A percentile compares a stretch with the other conserved stretches of the same genome.
Conservation (phyloP, 78 protist genomes). For the Bodo saltans region DNA sequence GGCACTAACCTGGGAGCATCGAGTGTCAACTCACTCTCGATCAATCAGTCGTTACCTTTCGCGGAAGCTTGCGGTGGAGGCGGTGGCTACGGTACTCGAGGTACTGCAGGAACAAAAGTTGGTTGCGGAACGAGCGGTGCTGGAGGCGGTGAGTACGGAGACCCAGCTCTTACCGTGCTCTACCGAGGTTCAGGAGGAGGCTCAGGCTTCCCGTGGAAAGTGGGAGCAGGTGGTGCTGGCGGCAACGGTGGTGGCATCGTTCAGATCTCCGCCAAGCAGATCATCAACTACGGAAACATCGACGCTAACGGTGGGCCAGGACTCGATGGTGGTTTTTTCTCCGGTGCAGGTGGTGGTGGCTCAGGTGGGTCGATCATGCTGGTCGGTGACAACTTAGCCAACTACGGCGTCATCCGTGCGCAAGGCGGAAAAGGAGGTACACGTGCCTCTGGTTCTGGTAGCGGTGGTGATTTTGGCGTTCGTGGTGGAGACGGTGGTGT, state of each 20-base stretch:
- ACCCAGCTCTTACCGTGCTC: not conserved
- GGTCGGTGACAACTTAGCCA: not conserved
- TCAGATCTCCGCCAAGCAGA: not conserved
- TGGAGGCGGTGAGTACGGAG: slow-evolving; percentile 3
- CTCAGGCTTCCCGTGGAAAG: not conserved
- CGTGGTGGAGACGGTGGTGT: slow-evolving; percentile 14
- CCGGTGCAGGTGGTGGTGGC: slow-evolving; percentile 31
- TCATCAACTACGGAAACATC: slow-evolving; percentile 13
- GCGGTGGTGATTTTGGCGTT: not conserved
- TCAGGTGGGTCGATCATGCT: slow-evolving; percentile 16
- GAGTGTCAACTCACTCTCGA: too few species aligned
- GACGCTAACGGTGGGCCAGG: not conserved
- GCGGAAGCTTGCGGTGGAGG: slow-evolving; percentile 25
- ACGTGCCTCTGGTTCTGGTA: not conserved
- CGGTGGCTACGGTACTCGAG: slow-evolving; percentile 17
- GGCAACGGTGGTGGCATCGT: slow-evolving; percentile 21
- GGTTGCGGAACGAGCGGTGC: slow-evolving; percentile 1
- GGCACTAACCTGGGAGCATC: too few species aligned
- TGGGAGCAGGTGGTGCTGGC: slow-evolving; percentile 18
- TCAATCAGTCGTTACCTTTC: too few species aligned
- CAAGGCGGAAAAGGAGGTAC: slow-evolving; percentile 4
- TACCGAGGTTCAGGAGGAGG: slow-evolving; percentile 14
- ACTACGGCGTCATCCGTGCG: slow-evolving; percentile 5
- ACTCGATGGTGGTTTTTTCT: slow-evolving; percentile 8
- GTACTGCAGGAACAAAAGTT: not conserved